Evolutionary conservation across 139 green algal genomes (phyloP).

Genomic region (Volvox africanus): DNA sequence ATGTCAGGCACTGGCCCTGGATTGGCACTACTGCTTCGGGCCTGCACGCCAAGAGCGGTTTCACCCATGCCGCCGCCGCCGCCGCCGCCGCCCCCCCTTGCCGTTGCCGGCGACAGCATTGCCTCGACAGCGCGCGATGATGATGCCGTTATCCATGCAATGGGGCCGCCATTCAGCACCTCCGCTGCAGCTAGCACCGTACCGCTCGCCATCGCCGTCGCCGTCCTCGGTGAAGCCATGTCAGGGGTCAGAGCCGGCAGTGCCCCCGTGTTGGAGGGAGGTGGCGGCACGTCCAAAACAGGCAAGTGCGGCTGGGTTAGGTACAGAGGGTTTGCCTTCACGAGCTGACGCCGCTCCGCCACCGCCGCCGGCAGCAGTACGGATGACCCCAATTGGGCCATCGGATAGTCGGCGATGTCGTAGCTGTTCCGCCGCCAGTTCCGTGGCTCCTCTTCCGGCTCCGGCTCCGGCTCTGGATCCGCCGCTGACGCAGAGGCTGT

Average conservation of each 20-base stretch:
- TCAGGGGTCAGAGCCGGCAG: background rate
- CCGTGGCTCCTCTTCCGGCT: background rate
- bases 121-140: background rate
- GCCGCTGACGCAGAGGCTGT: background rate
- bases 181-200: background rate
- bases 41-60: background rate
- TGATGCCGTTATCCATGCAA: background rate
- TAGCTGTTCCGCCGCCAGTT: background rate
- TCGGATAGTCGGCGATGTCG: background rate
- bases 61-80: background rate
- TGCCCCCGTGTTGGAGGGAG: background rate
- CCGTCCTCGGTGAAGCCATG: background rate
- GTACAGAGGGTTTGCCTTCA: conserved; percentile 2
- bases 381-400: background rate
- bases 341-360: background rate
- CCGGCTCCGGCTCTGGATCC: background rate
- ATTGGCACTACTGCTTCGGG: background rate
- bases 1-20: background rate
- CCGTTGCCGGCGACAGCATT: background rate
- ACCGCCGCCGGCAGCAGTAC: conserved; percentile 3
- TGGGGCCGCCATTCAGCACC: background rate
- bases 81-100: background rate
- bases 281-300: conserved; percentile 1
- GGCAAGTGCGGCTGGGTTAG: background rate
- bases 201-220: background rate